Percentiles rank a stretch among this genome's conserved stretches.
phyloP scores from a whole-genome alignment of 164 flowering plant species.

The Macadamia integrifolia region DNA sequence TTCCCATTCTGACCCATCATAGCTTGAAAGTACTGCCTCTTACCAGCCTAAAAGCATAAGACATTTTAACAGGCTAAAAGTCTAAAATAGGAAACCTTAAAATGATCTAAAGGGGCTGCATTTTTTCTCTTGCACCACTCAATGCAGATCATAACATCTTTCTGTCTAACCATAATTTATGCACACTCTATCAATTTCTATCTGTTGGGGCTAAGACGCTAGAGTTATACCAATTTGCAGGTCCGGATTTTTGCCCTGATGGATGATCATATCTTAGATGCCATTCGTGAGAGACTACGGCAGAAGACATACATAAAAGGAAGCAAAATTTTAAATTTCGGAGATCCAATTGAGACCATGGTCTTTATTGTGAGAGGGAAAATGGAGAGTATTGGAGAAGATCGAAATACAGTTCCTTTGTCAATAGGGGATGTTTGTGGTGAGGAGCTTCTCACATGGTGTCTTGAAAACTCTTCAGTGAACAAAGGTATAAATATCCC shows the following conservation, averaged over 20 bases:
- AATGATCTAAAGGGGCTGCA: no score
- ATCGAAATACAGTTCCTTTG: conserved; percentile 33
- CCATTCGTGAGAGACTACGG: conserved; percentile 63
- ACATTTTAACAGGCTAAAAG: no score
- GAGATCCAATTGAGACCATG: conserved; percentile 52
- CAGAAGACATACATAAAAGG: conserved; percentile 62
- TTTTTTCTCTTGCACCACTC: no score
- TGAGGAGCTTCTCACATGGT: conserved; percentile 87
- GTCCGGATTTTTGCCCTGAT: conserved; percentile 61
- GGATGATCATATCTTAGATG: conserved; percentile 69
- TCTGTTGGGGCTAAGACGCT: not conserved
- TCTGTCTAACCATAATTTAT: no score
- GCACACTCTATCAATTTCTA: no score
- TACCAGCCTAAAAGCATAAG: no score
- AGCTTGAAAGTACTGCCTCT: no score
- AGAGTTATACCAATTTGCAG: conserved; percentile 23
- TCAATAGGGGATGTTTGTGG: conserved; percentile 77
- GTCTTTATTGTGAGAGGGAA: conserved; percentile 69
- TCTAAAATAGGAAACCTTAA: no score
- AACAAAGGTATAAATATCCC: conserved; percentile 33
- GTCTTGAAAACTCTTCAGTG: conserved; percentile 59
- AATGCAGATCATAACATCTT: no score
- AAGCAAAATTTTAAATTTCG: conserved; percentile 46
- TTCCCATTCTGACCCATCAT: no score
- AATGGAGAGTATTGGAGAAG: conserved; percentile 48